Evolutionary conservation across 1,139 yeast species (phyloP), one percentile per base, ranked within the genome.

Genomic region (Candida mesenterica): DNA sequence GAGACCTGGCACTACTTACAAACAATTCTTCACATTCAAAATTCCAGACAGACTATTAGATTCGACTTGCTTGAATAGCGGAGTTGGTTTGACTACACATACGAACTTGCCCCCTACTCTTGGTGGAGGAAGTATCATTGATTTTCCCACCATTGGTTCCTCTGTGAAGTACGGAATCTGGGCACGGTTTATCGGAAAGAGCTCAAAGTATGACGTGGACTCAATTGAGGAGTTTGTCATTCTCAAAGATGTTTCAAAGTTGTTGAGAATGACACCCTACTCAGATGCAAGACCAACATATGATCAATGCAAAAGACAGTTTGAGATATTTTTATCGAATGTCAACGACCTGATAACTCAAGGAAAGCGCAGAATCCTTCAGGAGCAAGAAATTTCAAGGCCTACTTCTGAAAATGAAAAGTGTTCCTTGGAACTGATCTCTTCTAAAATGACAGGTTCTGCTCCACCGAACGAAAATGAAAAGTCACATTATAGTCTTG

Each of bases 221-320:
- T 7, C 24, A 2, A 5, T 7, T 6, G 73, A 68, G 41, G 75
- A 69, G 46, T 68, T 58, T 45, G 60, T 68, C 24, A 67, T 69
- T 34, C 54, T 68, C 32, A 65, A 65, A 41, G 69, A 68, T 33
- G 39, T 45, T 12, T 43, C 47, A 10, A 50, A 50, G 10, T 51
- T 49, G 20, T 46, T 68, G 7, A 54, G 72, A 30, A 55, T 69
- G 8, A 43, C 63, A 3, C 67, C 38, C 4, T 24, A 14, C n/a
- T 15, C 33, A 13, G 28, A 15, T 24, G 14, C 30, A 26, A 7
- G 13, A 24, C 26, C 14, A 24, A 20, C 13, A 19, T 7, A 30
- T 32, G 20, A 27, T 19, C 58, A 38, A 53, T 52, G 35, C 40
- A 53, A 9, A 41, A 33, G 25, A 30, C 31, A 13, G 16, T 44